A percentile compares a stretch with the other conserved stretches of the same genome.
phyloP scores from a whole-genome alignment of 2,329 filamentous ascomycete species.

The Pseudogymnoascus sp. region DNA sequence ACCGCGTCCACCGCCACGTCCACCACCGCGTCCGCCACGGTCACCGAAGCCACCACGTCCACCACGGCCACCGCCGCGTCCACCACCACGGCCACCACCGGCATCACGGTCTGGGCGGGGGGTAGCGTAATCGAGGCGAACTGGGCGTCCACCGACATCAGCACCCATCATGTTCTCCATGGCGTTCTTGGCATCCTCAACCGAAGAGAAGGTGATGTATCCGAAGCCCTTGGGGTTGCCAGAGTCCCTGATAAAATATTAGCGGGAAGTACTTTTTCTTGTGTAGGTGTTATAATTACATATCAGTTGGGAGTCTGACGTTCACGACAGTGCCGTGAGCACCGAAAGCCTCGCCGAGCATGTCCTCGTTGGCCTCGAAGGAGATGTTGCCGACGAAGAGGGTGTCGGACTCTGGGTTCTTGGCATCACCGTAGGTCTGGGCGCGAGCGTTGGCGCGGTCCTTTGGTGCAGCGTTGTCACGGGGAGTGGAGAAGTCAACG shows the following conservation, averaged over 20 bases:
- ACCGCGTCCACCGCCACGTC: constrained; percentile 23
- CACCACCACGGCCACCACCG: constrained; percentile 36
- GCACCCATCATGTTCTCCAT: constrained; percentile 53
- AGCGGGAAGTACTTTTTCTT: constrained; percentile 15
- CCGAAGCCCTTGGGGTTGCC: constrained; percentile 65
- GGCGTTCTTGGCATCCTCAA: constrained; percentile 59
- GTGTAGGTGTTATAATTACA: constrained; percentile 23
- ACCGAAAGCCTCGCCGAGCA: constrained; percentile 54
- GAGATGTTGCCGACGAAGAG: constrained; percentile 66
- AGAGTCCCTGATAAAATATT: constrained; percentile 39
- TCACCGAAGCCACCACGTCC: constrained; percentile 22
- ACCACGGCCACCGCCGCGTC: constrained; percentile 32
- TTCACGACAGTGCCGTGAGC: constrained; percentile 54
- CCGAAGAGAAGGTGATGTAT: constrained; percentile 59
- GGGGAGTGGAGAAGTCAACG: constrained; percentile 59
- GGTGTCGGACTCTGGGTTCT: constrained; percentile 56
- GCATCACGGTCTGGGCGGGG: constrained; percentile 45
- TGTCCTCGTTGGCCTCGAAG: constrained; percentile 58
- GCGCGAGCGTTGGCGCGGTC: constrained; percentile 43
- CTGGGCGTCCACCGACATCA: constrained; percentile 53
- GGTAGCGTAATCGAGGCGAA: constrained; percentile 60
- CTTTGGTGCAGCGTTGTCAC: constrained; percentile 39
- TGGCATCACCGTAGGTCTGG: constrained; percentile 52
- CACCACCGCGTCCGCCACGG: constrained; percentile 38
- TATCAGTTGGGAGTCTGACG: constrained; percentile 62